Conservation (phyloP, 176 grass and related monocot genomes). For the Tillandsia leiboldiana region DNA sequence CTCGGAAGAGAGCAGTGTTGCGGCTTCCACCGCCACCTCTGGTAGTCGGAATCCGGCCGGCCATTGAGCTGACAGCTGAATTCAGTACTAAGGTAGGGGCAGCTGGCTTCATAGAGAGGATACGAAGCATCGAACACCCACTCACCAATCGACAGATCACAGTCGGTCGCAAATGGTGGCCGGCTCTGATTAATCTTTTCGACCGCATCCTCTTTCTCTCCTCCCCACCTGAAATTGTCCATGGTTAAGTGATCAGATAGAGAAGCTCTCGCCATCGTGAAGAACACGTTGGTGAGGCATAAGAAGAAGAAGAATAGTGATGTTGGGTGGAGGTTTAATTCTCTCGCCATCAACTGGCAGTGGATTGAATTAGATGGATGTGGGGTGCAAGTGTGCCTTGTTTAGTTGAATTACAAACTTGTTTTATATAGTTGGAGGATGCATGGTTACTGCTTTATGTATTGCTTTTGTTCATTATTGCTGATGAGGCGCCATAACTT, state of each 20-base stretch:
- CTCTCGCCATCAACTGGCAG: constrained; percentile 8
- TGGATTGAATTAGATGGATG: background rate
- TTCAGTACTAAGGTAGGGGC: constrained; percentile 32
- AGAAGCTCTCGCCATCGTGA: constrained; percentile 17
- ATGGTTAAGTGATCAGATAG: constrained; percentile 2
- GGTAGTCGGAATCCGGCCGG: constrained; percentile 28
- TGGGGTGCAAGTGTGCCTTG: background rate
- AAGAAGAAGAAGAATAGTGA: constrained; percentile 1
- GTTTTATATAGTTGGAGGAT: background rate
- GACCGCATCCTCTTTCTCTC: constrained; percentile 18
- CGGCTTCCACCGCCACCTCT: constrained; percentile 35
- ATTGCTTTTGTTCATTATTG: background rate
- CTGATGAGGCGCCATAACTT: background rate
- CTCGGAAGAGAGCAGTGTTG: constrained; percentile 29
- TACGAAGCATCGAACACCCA: constrained; percentile 37
- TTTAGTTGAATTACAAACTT: background rate
- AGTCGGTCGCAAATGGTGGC: constrained; percentile 10
- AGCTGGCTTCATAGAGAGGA: constrained; percentile 27
- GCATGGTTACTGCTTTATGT: background rate
- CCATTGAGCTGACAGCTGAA: constrained; percentile 27
- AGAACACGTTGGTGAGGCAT: background rate
- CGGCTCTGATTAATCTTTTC: constrained; percentile 12
- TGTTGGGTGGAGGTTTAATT: background rate
- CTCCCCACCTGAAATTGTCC: constrained; percentile 11
- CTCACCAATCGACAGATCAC: constrained; percentile 26